Percentiles rank a stretch among this genome's conserved stretches.
phyloP scores from a whole-genome alignment of 2,329 filamentous ascomycete species.

The Aspergillus sp. region DNA sequence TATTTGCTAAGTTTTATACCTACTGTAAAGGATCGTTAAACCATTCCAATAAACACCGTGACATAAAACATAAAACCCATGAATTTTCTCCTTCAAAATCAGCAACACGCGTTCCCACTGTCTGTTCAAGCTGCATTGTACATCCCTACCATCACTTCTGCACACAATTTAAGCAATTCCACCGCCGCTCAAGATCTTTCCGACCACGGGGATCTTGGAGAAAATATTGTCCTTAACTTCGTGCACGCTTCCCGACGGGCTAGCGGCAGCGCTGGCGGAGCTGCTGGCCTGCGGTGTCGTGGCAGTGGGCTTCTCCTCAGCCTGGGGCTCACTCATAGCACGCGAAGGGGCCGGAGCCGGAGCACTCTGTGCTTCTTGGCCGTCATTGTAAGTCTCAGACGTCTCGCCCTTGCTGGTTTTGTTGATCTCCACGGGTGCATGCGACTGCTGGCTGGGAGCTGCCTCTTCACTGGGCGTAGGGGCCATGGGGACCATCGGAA shows the following conservation, averaged over 20 bases:
- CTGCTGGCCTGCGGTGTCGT: not conserved
- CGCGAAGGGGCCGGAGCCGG: not conserved
- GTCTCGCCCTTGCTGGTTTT: not conserved
- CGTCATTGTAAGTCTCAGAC: not conserved
- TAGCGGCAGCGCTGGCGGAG: not conserved
- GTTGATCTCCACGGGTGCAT: not conserved
- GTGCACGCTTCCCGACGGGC: not conserved
- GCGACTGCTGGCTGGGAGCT: not conserved
- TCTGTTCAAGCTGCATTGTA: not conserved
- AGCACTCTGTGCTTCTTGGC: not conserved
- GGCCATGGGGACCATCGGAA: not conserved
- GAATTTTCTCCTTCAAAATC: not conserved
- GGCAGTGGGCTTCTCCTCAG: not conserved
- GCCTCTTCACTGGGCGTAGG: not conserved
- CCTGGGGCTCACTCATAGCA: not conserved
- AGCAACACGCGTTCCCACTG: not conserved
- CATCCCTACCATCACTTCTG: not conserved
- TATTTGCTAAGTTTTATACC: not conserved
- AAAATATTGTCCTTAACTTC: conserved; percentile 14
- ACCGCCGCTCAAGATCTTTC: conserved; percentile 17
- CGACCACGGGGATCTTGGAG: conserved; percentile 24
- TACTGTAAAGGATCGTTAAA: not conserved
- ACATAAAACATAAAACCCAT: not conserved
- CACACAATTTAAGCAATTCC: not conserved
- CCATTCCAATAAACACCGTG: not conserved